Evolutionary conservation across 129 eudicot genomes (phyloP), one percentile per base, ranked within the genome.

Genomic region (Pseudognaphalium luteoalbum): DNA sequence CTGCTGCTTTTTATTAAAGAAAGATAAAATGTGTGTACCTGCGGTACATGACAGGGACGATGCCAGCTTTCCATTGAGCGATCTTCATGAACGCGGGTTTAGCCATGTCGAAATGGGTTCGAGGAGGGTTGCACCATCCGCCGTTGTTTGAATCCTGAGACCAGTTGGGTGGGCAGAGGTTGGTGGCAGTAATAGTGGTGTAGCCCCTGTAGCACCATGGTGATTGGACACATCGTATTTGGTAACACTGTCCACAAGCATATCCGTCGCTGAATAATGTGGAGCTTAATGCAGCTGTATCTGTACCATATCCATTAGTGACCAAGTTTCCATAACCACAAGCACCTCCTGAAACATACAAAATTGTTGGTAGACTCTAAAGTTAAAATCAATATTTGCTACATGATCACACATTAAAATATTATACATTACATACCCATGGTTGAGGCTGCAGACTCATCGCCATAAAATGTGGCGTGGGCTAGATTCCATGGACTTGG

Each of bases 101-200:
- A 9, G 98, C 76, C 86, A 93, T 82, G 81, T 93, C 96, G 25
- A 93, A 93, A 68, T 93, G 98, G 65, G 87, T 85, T 33, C 95
- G 80, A 12, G 98, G 98, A 19, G 96, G 98, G 80, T 93, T 90
- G 88, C 98, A 90, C 98, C 98, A 93, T 20, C 98, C 98, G 16
- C 98, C 98, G 42, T 85, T 72, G 79, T 88, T 87, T 77, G 88
- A 79, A 78, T 87, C 90, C 65, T 88, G 60, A 34, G 82, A 29
- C 96, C 96, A 90, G 60, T 90, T 90, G 0, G 98, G 98, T 30
- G 98, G 98, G 90, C 98, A 93, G 14, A 92, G 86, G 78, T 92
- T 92, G 51, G 98, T 92, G 61, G 95, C 98, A 0, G 98, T 93
- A 8, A 93, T 70, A 1, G 83, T 80, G 34, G 83, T 80, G 78